A percentile compares a stretch with the other conserved stretches of the same genome.
These are phyloP conservation scores for Fusarium robinianum DNA, from an alignment of 2,329 filamentous ascomycete genomes.

Conservation along the genomic window DNA sequence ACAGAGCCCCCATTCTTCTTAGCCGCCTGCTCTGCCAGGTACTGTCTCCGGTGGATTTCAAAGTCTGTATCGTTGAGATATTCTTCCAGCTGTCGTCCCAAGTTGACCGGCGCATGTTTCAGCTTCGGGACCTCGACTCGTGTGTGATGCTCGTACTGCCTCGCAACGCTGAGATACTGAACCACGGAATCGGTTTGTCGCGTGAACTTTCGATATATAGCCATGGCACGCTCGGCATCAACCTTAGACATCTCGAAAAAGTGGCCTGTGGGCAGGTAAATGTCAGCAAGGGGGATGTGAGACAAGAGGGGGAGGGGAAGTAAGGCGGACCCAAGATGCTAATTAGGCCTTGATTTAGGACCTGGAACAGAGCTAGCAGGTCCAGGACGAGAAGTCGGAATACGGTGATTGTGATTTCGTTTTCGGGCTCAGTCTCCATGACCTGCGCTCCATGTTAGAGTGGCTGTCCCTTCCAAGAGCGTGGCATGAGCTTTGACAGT, in stretches of 20 bases:
- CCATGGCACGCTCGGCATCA: constrained; percentile 88
- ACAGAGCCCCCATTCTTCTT: constrained; percentile 55
- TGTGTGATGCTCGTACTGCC: constrained; percentile 90
- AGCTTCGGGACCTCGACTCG: constrained; percentile 93
- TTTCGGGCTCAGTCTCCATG: constrained; percentile 85
- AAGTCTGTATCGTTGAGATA: constrained; percentile 96
- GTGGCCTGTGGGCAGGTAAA: constrained; percentile 64
- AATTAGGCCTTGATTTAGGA: constrained; percentile 96
- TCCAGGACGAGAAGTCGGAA: constrained; percentile 92
- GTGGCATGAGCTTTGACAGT: neutral
- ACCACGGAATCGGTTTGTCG: constrained; percentile 93
- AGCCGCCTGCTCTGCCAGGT: constrained; percentile 83
- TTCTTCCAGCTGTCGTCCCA: constrained; percentile 88
- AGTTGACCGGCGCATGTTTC: constrained; percentile 92
- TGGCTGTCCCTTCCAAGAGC: neutral
- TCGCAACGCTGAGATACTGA: constrained; percentile 82
- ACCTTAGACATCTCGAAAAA: constrained; percentile 98
- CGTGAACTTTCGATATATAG: constrained; percentile 90
- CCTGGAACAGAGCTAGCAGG: constrained; percentile 86
- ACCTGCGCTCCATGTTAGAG: constrained; percentile 58
- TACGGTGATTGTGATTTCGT: constrained; percentile 93
- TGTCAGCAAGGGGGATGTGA: constrained; percentile 16
- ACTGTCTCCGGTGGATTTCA: constrained; percentile 89
- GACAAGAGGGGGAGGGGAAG: constrained; percentile 14
- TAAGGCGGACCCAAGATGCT: constrained; percentile 79